Base-by-base conservation (phyloP, 1,284 basidiomycete genomes). In the Cutaneotrichosporon sp. region DNA sequence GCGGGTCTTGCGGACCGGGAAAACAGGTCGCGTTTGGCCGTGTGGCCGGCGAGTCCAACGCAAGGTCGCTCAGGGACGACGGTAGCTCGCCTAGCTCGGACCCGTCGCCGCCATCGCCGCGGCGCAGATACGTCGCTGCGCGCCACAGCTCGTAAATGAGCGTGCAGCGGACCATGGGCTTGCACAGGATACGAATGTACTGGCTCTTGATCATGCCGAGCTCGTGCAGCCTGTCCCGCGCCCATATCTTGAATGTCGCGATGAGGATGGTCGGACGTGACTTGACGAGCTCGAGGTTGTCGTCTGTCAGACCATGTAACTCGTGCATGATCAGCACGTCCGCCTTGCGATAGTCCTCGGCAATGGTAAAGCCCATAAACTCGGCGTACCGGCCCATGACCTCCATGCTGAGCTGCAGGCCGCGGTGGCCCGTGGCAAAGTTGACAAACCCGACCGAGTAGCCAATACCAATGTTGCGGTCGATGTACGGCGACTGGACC, bases 271-370 rank as follows among this genome's bases (percentile, higher is more conserved):
- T 39, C 21, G 51, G 39, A 12, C 35, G 26, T 26, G 20, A 22
- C 45, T 23, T 37, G 20, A 46, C 21, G 17, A 45, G 21, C 8
- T 49, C 51, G 18, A 77, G 72, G 26, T 79, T 69, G 12, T 93
- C 76, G 2, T 80, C 77, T 7, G 77, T 76, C 21, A 83, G 75
- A 65, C 49, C 52, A 5, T 23, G 18, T 3, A 90, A 84, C 61
- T 96, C 89, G 75, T 97, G 93, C 58, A 91, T 72, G 46, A 96
- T 79, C 42, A 90, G 76, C 45, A 97, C 84, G 56, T 91, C 85
- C 17, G 85, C 87, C n/a, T 74, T 67, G 26, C 76, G 76, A 9
- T 54, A n/a, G 8, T 57, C 50, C 12, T 76, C 68, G 3, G 78
- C 70, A 18, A 87, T 67, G 5, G 79, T 75, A 66, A 93, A 86